Base-by-base conservation (phyloP, 73 alveolate genomes). In the Paramecium caudatum region DNA sequence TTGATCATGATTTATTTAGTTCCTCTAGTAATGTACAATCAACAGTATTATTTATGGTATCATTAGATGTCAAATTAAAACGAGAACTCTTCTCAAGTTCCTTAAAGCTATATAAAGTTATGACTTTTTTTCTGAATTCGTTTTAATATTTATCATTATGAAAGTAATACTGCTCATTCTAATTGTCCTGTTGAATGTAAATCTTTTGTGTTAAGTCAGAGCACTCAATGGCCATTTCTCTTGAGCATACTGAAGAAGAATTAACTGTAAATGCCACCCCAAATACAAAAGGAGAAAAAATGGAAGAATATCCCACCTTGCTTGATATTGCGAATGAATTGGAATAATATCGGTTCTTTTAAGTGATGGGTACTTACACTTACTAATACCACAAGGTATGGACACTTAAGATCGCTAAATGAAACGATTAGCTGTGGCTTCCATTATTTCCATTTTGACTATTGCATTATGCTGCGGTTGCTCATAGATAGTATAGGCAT, bases 401-500 rank as follows among this genome's bases (percentile, higher is more conserved):
- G 88, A 74, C 5, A 47, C 69, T 37, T 21, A 74, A 15, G 88
- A 74, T 41, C 19, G 43, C 17, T 39, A 74, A 37, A 41, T 41
- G 39, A 74, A 74, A 37, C 36, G 88, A 25, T 12, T 45, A 17
- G 88, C 88, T 7, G 88, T 43, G 43, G 88, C 88, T 3, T 74
- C 88, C 17, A 74, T 74, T 16, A 41, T 74, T 16, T 74, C 88
- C 2, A 74, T 74, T 41, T 41, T 74, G 43, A 36, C 47, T n/a
- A 74, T 74, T 41, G 62, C 88, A 17, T 37, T 30, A 10, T 74
- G 88, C 47, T 74, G 88, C 43, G 88, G 43, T 21, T 74, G 88
- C 12, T 37, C 88, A 74, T 74, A 41, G 41, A 41, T 37, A 5
- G 43, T 74, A 41, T 41, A 37, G 21, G 41, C 62, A 0, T 74